These are phyloP conservation scores for Podaxis carcinomalis DNA, from an alignment of 768 basidiomycete species.

Conservation along the genomic window DNA sequence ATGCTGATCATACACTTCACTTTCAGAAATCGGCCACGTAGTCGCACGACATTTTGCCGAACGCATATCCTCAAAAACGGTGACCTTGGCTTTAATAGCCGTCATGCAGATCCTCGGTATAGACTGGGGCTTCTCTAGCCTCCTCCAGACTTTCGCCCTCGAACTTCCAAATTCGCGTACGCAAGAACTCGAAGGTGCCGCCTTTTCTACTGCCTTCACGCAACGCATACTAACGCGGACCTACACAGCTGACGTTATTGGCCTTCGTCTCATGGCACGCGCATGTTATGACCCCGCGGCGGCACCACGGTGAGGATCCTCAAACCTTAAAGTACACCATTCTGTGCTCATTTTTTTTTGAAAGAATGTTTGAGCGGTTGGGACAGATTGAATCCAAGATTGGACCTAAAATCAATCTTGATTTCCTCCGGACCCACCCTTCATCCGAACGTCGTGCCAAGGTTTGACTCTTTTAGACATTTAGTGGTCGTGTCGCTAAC, in stretches of 20 bases:
- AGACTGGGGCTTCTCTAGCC: conserved; percentile 45
- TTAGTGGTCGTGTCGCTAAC: neutral
- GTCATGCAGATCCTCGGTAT: conserved; percentile 49
- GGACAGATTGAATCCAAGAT: conserved; percentile 47
- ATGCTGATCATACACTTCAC: neutral
- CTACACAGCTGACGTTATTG: conserved; percentile 75
- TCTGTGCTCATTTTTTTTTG: neutral
- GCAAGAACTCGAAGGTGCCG: conserved; percentile 74
- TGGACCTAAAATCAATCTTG: conserved; percentile 23
- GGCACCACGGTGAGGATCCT: conserved; percentile 55
- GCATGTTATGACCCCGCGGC: conserved; percentile 87
- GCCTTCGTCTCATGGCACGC: conserved; percentile 70
- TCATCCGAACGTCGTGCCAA: conserved; percentile 65
- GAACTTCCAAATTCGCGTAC: conserved; percentile 81
- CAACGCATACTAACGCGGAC: neutral
- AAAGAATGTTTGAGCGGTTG: conserved; percentile 71
- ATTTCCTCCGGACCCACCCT: conserved; percentile 84
- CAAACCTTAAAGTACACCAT: neutral
- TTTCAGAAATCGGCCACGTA: conserved; percentile 3
- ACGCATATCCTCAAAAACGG: conserved; percentile 41
- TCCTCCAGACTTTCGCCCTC: conserved; percentile 48
- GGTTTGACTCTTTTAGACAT: conserved; percentile 33
- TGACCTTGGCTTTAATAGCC: conserved; percentile 36
- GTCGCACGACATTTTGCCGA: conserved; percentile 48
- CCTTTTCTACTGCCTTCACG: neutral